Percentiles rank a stretch among this genome's conserved stretches.
phyloP scores from a whole-genome alignment of 305 asterid species.

The Fraxinus latifolia region DNA sequence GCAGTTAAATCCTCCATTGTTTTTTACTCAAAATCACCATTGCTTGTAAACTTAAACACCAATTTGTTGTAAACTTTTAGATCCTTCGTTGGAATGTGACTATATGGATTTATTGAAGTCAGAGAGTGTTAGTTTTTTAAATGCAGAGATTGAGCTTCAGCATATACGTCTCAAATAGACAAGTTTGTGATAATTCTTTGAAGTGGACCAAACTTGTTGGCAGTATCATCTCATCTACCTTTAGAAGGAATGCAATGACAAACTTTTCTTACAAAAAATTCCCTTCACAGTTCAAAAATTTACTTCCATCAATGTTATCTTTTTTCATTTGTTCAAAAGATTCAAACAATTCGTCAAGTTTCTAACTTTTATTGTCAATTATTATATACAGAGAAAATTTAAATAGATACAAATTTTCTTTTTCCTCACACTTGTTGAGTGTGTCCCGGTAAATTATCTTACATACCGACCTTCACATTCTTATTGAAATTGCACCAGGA shows the following conservation, averaged over 20 bases:
- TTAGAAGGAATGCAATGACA: background rate
- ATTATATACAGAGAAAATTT: background rate
- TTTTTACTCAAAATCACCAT: background rate
- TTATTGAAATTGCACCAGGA: background rate
- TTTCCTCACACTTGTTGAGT: background rate
- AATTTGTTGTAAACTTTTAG: background rate
- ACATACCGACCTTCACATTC: background rate
- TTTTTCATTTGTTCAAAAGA: slow-evolving; percentile 1
- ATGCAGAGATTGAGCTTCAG: background rate
- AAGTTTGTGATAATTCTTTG: background rate
- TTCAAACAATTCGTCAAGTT: background rate
- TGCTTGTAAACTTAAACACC: background rate
- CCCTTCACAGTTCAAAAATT: background rate
- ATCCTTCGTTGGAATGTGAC: background rate
- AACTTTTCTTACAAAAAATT: background rate
- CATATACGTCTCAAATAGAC: background rate
- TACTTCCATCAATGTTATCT: background rate
- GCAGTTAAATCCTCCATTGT: background rate
- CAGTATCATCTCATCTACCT: background rate
- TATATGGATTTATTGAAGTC: background rate
- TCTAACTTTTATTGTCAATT: background rate
- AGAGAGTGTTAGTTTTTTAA: background rate
- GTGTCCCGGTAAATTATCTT: background rate
- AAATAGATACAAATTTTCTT: background rate
- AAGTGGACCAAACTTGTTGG: background rate